Base-by-base conservation (phyloP, 352 stramenopile genomes). In the Phytophthora nicotianae region DNA sequence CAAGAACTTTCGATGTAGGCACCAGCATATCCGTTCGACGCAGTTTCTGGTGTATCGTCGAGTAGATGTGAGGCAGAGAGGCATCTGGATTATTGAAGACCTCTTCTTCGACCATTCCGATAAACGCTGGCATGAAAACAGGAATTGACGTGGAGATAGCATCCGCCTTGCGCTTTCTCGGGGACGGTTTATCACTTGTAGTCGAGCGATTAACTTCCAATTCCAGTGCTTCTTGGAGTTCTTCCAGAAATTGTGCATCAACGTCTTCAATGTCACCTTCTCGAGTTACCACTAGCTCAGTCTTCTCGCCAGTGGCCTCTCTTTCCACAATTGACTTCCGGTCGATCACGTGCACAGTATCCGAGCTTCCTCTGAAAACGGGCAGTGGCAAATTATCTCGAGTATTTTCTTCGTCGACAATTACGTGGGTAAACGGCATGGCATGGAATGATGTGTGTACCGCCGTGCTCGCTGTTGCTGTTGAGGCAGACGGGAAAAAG, bases 71-170 rank as follows among this genome's bases (percentile, higher is more conserved):
- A 9, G 50, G 54, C 11, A 72, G 35, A 32, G 48, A 50, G 8
- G 65, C 60, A 40, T 75, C 60, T 2, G 60, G 65, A 14, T 80
- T 62, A 49, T 77, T 79, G 58, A 82, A 89, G 14, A 77, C 56
- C 38, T 77, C 67, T 50, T 91, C 80, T 63, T 91, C 82, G 20
- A 91, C 49, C 19, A 89, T 59, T 45, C 62, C 61, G 6, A 86
- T 70, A 50, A 89, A 91, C 26, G 73, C 45, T 26, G 83, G 83
- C 4, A 84, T 62, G 16, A 65, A 46, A 24, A 74, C 5, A 43
- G 38, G 40, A 20, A 41, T 41, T 43, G 42, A 20, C 19, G 38
- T 40, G 47, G 51, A 64, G 20, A 68, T 62, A 4, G n/a, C 51
- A 60, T 55, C 59, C 46, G 61, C 42, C 50, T 74, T 66, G 19